Conservation (phyloP, 306 rosid genomes). For the Amphicarpaea edgeworthii region DNA sequence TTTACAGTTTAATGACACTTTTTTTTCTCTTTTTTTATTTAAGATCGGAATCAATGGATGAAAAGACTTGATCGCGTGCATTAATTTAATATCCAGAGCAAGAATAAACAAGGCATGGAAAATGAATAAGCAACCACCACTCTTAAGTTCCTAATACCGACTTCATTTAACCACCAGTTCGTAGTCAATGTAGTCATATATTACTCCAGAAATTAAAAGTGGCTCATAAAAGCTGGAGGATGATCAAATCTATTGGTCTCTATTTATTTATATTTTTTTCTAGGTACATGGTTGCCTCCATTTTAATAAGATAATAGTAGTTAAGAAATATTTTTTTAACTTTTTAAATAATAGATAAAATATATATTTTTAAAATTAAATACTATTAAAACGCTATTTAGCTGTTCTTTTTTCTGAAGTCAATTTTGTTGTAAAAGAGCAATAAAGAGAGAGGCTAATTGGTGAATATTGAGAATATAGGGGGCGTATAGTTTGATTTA, state of each 20-base stretch:
- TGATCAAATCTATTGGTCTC: too few relatives aligned
- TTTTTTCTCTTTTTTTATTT: too few relatives aligned
- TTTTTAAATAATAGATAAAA: too few relatives aligned
- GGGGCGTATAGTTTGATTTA: neutral
- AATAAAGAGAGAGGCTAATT: too few relatives aligned
- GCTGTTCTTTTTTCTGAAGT: neutral
- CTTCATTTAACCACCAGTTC: neutral
- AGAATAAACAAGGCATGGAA: neutral
- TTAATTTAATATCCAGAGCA: neutral
- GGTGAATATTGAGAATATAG: neutral
- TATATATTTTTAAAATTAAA: too few relatives aligned
- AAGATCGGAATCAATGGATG: neutral
- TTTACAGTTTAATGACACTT: neutral
- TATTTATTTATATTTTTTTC: too few relatives aligned
- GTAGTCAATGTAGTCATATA: neutral
- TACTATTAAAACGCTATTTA: too few relatives aligned
- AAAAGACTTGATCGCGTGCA: neutral
- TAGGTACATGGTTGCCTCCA: too few relatives aligned
- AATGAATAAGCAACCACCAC: neutral
- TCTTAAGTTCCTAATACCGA: neutral
- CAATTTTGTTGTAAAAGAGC: neutral
- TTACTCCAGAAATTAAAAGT: too few relatives aligned
- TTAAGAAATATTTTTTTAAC: too few relatives aligned
- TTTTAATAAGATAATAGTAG: too few relatives aligned
- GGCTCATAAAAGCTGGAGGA: too few relatives aligned